Base-by-base conservation (phyloP, 164 flowering plant genomes). In the Magnolia changhungtana region DNA sequence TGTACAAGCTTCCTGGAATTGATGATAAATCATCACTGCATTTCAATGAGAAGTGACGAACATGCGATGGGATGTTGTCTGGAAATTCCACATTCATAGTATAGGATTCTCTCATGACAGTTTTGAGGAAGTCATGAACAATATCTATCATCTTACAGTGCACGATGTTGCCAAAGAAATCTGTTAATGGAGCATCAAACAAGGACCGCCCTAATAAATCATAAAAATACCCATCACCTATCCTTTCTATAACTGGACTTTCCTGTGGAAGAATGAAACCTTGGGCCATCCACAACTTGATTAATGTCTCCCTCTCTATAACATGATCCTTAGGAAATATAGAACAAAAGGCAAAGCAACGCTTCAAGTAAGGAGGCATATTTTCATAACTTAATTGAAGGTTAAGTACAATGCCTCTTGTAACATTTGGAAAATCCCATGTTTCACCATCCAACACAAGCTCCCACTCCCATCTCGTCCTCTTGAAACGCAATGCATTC, bases 281-380 rank as follows among this genome's bases (percentile, higher is more conserved):
- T 61, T 74, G 27, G 5, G 80, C 73, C 77, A 78, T 69, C 80
- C 80, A 78, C 27, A 74, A 49, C 63, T 63, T 55, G 27, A 73
- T 63, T 29, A 78, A 11, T 6, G 1, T 7, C 8, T 69, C 70
- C 24, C 50, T 69, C 0, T 20, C 37, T 1, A 69, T 59, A 16
- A 7, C 0, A 10, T 27, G 8, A 59, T 69, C 76, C 71, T 78
- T 74, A 1, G 49, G 61, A 64, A 68, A 78, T 7, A 74, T 5
- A 0, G 77, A 27, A 21, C 76, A 74, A 63, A 50, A 74, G 5
- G 74, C 21, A 27, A 78, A 78, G 29, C 80, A 78, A 7, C 29
- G 61, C 29, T 69, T 74, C 69, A 69, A 27, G 7, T 21, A 27
- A 8, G 13, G 18, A 0, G 76, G 69, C 20, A 78, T n/a, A 18